A percentile compares a stretch with the other conserved stretches of the same genome.
Conservation (phyloP, 352 stramenopile genomes). For the Phytophthora melonis region DNA sequence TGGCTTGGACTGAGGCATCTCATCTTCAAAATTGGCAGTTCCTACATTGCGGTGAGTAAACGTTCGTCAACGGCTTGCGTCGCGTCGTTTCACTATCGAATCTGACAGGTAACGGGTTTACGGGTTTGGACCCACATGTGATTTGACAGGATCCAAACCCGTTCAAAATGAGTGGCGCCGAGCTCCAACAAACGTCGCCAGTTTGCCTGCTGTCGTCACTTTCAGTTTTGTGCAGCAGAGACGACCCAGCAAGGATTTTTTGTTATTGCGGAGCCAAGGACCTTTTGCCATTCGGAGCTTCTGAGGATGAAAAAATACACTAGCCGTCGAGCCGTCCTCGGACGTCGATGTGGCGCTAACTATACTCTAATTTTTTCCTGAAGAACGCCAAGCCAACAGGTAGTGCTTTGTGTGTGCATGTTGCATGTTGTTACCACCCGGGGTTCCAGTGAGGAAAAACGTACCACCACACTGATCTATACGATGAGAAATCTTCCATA, state of each 20-base stretch:
- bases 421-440: constrained; percentile 22
- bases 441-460: constrained; percentile 66
- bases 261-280: neutral
- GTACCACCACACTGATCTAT: constrained; percentile 83
- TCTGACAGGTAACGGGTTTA: constrained; percentile 9
- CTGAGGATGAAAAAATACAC: constrained; percentile 84
- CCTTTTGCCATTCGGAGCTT: constrained; percentile 25
- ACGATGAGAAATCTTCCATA: constrained; percentile 81
- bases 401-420: constrained; percentile 2
- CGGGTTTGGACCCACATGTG: constrained; percentile 21
- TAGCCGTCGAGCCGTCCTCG: constrained; percentile 48
- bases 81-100: constrained; percentile 17
- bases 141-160: constrained; percentile 9
- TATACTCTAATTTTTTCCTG: constrained; percentile 91
- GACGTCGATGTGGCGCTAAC: constrained; percentile 59
- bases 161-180: constrained; percentile 34
- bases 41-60: too few relatives aligned
- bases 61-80: too few relatives aligned
- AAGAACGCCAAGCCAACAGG: constrained; percentile 46
- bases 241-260: neutral
- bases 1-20: too few relatives aligned
- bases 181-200: neutral
- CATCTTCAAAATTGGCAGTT: too few relatives aligned
- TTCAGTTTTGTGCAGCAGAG: constrained; percentile 21
- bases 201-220: constrained; percentile 3